Conservation (phyloP, 2,329 filamentous ascomycete species). For the Paracorniculantispora psalliotae region DNA sequence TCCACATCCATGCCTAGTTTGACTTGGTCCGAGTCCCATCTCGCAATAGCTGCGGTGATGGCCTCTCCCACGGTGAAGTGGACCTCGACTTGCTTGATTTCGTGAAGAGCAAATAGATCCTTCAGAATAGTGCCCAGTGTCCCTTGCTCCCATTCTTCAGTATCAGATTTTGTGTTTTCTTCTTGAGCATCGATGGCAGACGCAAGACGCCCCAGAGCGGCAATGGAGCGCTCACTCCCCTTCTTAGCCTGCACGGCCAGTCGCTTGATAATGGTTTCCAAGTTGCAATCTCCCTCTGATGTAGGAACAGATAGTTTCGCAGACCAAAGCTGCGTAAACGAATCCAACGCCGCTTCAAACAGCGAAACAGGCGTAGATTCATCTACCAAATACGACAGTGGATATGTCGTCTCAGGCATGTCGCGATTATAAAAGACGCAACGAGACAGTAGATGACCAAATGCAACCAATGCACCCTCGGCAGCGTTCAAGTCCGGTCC, state of each 20-base stretch:
- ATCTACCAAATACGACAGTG: conserved; percentile 28
- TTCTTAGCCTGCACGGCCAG: conserved; percentile 68
- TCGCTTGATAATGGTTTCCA: conserved; percentile 51
- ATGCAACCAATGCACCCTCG: conserved; percentile 43
- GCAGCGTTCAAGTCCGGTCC: conserved; percentile 41
- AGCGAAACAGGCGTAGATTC: conserved; percentile 30
- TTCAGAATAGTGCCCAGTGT: conserved; percentile 54
- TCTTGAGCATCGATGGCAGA: conserved; percentile 4
- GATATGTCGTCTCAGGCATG: conserved; percentile 25
- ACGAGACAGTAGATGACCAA: conserved; percentile 41
- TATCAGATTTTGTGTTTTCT: conserved; percentile 21
- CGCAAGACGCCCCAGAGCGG: conserved; percentile 72
- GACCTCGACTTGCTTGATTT: conserved; percentile 78
- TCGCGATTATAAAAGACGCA: conserved; percentile 36
- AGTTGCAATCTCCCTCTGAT: conserved; percentile 24
- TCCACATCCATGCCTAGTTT: conserved; percentile 73
- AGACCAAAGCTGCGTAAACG: conserved; percentile 43
- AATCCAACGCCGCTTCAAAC: conserved; percentile 40
- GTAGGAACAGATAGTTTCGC: conserved; percentile 36
- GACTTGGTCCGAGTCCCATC: conserved; percentile 80
- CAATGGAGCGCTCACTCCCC: conserved; percentile 75
- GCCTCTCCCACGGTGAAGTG: conserved; percentile 91
- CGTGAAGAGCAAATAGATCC: conserved; percentile 70
- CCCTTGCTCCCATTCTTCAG: conserved; percentile 20
- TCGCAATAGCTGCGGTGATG: conserved; percentile 67